These are phyloP conservation scores for Verticillium isaacii DNA, from an alignment of 2,329 filamentous ascomycete genomes.

Conservation along the genomic window DNA sequence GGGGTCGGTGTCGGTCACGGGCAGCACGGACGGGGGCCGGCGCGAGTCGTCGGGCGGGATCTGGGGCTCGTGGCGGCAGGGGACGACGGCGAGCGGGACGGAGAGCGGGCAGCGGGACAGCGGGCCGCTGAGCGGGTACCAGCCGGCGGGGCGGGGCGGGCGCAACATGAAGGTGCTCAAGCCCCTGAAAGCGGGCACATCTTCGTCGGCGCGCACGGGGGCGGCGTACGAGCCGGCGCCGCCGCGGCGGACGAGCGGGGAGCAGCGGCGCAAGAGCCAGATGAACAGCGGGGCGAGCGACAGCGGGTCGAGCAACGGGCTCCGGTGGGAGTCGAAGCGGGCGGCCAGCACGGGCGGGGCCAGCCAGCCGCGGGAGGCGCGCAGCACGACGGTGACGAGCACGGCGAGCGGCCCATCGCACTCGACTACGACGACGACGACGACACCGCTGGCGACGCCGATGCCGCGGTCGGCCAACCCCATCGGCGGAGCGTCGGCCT, in stretches of 20 bases:
- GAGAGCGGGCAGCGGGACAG: conserved; percentile 52
- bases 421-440: conserved; percentile 15
- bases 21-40: conserved; percentile 18
- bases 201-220: conserved; percentile 42
- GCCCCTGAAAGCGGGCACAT: conserved; percentile 57
- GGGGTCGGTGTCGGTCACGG: conserved; percentile 1
- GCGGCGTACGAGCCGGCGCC: conserved; percentile 47
- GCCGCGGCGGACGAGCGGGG: conserved; percentile 37
- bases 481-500: conserved; percentile 86
- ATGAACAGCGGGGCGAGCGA: conserved; percentile 22
- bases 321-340: conserved; percentile 52
- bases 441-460: conserved; percentile 21
- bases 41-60: conserved; percentile 52
- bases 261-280: conserved; percentile 52
- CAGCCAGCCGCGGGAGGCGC: conserved; percentile 8
- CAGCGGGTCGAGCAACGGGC: conserved; percentile 16
- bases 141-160: conserved; percentile 56
- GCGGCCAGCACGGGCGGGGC: conserved; percentile 29
- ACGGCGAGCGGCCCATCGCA: conserved; percentile 26
- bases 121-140: conserved; percentile 59
- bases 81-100: conserved; percentile 37
- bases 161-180: conserved; percentile 89
- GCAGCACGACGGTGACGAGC: conserved; percentile 6
- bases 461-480: conserved; percentile 69
- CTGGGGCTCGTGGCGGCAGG: conserved; percentile 68